phyloP scores from a whole-genome alignment of 2,329 filamentous ascomycete genomes.

The Fusarium subtropicale region DNA sequence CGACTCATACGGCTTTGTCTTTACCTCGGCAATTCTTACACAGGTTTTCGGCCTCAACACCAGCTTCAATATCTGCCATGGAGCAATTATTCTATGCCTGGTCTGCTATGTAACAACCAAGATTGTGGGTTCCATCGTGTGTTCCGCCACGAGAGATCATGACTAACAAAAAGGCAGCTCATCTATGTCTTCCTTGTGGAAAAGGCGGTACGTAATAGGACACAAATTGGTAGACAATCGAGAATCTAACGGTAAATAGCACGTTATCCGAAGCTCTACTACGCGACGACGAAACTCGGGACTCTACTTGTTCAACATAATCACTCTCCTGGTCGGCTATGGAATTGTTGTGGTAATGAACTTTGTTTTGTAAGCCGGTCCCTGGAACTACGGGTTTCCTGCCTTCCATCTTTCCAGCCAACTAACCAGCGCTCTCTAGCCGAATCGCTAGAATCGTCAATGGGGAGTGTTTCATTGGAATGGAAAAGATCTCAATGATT shows the following conservation, averaged over 20 bases:
- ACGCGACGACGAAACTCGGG: slow-evolving; percentile 65
- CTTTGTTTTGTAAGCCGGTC: slow-evolving; percentile 66
- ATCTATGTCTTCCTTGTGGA: slow-evolving; percentile 76
- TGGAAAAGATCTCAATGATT: slow-evolving; percentile 68
- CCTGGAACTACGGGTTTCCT: not conserved
- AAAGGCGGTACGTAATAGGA: slow-evolving; percentile 62
- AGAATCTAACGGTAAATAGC: slow-evolving; percentile 51
- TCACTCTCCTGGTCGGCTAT: slow-evolving; percentile 65
- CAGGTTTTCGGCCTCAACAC: slow-evolving; percentile 68
- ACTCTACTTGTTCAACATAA: slow-evolving; percentile 70
- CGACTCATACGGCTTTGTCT: slow-evolving; percentile 71
- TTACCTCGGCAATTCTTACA: slow-evolving; percentile 67
- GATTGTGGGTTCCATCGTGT: slow-evolving; percentile 50
- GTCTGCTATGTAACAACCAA: slow-evolving; percentile 73
- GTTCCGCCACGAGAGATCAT: not conserved
- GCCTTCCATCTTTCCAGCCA: not conserved
- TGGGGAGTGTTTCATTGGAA: slow-evolving; percentile 70
- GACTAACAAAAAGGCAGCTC: slow-evolving; percentile 50
- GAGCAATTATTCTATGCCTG: slow-evolving; percentile 70
- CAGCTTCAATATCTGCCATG: slow-evolving; percentile 63
- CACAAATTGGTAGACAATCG: too few species aligned
- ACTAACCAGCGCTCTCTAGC: slow-evolving; percentile 49
- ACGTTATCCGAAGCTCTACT: slow-evolving; percentile 67
- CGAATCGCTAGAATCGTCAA: slow-evolving; percentile 67
- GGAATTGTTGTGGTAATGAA: slow-evolving; percentile 65